Evolutionary conservation across 2,329 filamentous ascomycete species (phyloP), one percentile per base, ranked within the genome.

Genomic region (Rachicladosporium sp.): DNA sequence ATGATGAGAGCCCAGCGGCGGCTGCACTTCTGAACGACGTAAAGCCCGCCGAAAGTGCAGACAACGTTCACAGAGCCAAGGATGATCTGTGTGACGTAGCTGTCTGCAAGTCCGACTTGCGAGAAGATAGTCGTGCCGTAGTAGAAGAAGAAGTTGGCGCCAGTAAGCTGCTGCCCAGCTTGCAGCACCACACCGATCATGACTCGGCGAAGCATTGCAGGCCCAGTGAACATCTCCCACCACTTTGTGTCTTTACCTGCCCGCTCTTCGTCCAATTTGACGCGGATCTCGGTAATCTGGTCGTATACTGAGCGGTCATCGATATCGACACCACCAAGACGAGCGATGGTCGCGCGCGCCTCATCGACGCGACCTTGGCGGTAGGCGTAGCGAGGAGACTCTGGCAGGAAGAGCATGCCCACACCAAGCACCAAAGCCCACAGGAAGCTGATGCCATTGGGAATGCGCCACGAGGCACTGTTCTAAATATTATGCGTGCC

Each of bases 21-120:
- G 34, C 67, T 67, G 53, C 60, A 68, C 46, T 63, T 65, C 53
- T 70, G 66, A 9, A 70, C 64, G 37, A 69, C 59, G 42, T 58
- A 68, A 10, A 71, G 59, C 35, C 65, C 66, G 8, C 60, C 63
- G 40, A 69, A 60, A 4, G 68, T 71, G 27, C 62, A 67, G 33
- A 54, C 51, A n/a, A 70, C 65, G 50, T 70, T 71, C 50, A 71
- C 64, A 4, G 59, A 51, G 43, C 61, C 61, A 29, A 67, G 67
- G 45, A 70, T 69, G 34, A 70, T 59, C 12, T 62, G 62, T 35
- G 68, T 63, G 33, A 65, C 54, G 48, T 68, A 70, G 4, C 59
- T 56, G 51, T 70, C 52, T n/a, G 41, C 43, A 13, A 56, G 48
- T 31, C 53, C 53, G 15, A 61, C 54, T 2, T 58, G 59, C 2